A percentile compares a stretch with the other conserved stretches of the same genome.
Conservation (phyloP, 345 rosid species). For the Hirschfeldia incana region DNA sequence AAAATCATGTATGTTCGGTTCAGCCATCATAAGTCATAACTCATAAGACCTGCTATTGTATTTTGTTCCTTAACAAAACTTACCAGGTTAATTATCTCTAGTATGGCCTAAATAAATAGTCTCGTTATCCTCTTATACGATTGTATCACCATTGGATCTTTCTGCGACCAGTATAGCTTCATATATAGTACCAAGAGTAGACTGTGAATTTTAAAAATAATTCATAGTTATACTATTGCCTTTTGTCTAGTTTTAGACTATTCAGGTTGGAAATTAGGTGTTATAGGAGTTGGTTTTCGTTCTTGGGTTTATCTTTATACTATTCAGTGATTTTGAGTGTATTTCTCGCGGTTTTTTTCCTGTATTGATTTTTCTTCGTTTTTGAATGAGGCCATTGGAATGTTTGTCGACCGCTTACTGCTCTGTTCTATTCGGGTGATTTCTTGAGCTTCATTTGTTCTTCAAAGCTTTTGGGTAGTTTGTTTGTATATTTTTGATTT, state of each 20-base stretch:
- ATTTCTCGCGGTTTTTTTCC: background rate
- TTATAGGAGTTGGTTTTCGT: background rate
- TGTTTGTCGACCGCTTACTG: background rate
- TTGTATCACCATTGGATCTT: background rate
- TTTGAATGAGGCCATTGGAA: background rate
- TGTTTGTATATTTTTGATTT: background rate
- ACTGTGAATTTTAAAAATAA: background rate
- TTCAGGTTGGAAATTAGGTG: background rate
- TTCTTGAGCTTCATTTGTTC: no score
- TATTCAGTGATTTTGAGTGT: background rate
- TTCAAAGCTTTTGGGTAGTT: background rate
- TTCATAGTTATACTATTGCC: background rate
- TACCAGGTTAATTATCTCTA: background rate
- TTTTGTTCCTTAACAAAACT: background rate
- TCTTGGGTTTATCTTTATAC: background rate
- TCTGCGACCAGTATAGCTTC: background rate
- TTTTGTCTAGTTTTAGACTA: background rate
- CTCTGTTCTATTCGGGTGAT: background rate
- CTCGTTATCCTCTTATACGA: background rate
- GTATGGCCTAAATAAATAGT: background rate
- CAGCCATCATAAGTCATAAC: background rate
- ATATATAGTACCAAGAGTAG: background rate
- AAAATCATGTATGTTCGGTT: background rate
- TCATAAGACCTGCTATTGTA: background rate
- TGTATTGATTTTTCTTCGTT: background rate